phyloP scores from a whole-genome alignment of 441 rosid species.

The Corymbia citriodora region DNA sequence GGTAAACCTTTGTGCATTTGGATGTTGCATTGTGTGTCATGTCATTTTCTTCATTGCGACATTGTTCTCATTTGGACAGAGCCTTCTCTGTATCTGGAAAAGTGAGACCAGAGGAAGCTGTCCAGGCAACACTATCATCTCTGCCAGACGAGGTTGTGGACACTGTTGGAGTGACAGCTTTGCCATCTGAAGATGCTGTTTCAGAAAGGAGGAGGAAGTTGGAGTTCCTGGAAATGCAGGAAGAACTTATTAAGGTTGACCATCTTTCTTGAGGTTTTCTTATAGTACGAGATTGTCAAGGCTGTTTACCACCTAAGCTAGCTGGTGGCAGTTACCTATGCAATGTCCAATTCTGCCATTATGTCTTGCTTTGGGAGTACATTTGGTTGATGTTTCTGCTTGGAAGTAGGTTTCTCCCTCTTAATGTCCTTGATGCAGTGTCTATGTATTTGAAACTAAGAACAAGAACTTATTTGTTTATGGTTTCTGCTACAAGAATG shows the following conservation, averaged over 20 bases:
- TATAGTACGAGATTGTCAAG: background rate
- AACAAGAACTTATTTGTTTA: background rate
- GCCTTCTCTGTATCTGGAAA: constrained; percentile 66
- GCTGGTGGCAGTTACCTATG: background rate
- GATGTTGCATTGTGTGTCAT: background rate
- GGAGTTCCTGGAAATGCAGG: constrained; percentile 73
- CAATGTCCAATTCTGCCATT: background rate
- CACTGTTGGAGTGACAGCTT: constrained; percentile 62
- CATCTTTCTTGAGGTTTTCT: background rate
- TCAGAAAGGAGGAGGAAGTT: constrained; percentile 70
- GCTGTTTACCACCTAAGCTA: background rate
- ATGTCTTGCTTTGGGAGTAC: background rate
- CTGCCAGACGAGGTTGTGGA: constrained; percentile 76
- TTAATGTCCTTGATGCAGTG: background rate
- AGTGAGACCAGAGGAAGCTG: constrained; percentile 78
- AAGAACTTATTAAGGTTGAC: constrained; percentile 63
- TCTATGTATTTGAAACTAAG: background rate
- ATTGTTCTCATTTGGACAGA: constrained; percentile 20
- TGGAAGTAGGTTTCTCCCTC: background rate
- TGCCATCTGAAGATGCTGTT: constrained; percentile 65
- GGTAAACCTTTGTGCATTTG: constrained; percentile 27
- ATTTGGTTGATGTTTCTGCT: background rate
- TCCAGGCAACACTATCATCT: constrained; percentile 73
- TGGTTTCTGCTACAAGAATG: background rate
- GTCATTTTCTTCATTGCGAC: constrained; percentile 3